Conservation (phyloP, 768 basidiomycete species). For the Suillus placidus region DNA sequence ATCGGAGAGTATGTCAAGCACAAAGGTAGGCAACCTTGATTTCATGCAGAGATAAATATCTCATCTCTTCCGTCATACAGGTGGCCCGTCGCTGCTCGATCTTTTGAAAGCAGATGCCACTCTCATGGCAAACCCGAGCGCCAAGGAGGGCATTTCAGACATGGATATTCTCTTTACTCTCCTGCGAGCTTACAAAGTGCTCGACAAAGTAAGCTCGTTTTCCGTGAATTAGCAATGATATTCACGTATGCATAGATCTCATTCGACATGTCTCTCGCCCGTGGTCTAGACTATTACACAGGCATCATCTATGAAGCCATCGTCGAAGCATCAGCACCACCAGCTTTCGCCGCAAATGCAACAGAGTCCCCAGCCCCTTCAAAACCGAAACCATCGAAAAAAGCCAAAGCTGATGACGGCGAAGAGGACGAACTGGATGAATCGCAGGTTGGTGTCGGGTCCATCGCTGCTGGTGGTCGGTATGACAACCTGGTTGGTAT, state of each 20-base stretch:
- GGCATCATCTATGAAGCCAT: conserved; percentile 98
- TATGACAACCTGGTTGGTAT: conserved; percentile 95
- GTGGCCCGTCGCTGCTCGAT: conserved; percentile 76
- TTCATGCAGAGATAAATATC: not conserved
- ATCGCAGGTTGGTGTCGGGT: conserved; percentile 93
- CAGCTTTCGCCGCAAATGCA: conserved; percentile 65
- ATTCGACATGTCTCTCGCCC: conserved; percentile 96
- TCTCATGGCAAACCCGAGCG: conserved; percentile 70
- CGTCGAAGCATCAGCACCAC: conserved; percentile 92
- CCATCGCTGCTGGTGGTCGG: conserved; percentile 96
- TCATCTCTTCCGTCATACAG: conserved; percentile 39
- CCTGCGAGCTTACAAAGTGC: conserved; percentile 76
- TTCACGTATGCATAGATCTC: conserved; percentile 62
- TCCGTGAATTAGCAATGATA: not conserved
- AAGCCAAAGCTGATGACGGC: conserved; percentile 43
- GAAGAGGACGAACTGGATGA: conserved; percentile 89
- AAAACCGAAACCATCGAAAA: conserved; percentile 45
- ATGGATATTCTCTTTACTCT: conserved; percentile 86
- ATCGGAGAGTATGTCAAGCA: conserved; percentile 97
- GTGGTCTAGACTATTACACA: conserved; percentile 98
- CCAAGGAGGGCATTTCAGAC: conserved; percentile 82
- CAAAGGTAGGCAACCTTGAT: conserved; percentile 62
- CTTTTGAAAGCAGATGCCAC: conserved; percentile 63
- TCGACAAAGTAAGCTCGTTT: conserved; percentile 63
- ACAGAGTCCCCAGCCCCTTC: conserved; percentile 38